Evolutionary conservation across 352 stramenopile genomes (phyloP).

Genomic region (Globisporangium perplexum): DNA sequence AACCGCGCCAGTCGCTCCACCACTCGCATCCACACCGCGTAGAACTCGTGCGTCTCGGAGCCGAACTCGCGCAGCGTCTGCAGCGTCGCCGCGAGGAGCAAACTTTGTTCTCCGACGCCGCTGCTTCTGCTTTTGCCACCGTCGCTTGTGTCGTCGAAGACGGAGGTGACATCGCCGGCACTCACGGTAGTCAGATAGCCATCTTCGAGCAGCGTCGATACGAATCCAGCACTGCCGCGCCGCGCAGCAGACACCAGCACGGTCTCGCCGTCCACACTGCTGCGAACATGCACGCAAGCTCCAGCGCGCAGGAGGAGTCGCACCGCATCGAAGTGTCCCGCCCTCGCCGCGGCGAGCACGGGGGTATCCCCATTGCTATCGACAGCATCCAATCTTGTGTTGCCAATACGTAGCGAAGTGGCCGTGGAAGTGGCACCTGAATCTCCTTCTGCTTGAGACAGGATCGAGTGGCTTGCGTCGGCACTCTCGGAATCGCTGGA

Average conservation of each 20-base stretch:
- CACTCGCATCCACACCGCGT: neutral
- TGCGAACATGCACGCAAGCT: neutral
- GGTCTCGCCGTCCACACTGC: neutral
- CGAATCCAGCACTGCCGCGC: neutral
- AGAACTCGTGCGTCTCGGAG: neutral
- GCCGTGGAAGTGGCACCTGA: neutral
- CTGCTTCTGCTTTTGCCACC: neutral
- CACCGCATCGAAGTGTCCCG: neutral
- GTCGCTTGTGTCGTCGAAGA: neutral
- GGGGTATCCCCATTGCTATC: neutral
- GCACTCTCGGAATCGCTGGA: too few relatives aligned
- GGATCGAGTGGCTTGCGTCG: neutral
- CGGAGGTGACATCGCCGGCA: too few relatives aligned
- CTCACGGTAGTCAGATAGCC: neutral
- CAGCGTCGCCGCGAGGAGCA: neutral
- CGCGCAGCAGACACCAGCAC: neutral
- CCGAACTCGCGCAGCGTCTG: neutral
- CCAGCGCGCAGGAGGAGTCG: neutral
- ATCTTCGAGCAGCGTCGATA: neutral
- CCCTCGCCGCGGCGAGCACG: neutral
- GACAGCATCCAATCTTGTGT: neutral
- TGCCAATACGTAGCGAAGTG: neutral
- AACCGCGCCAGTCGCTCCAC: conserved; percentile 1
- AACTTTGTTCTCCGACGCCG: neutral
- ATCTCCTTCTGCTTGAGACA: neutral